A percentile compares a stretch with the other conserved stretches of the same genome.
Conservation (phyloP, 2,329 filamentous ascomycete genomes). For the Thelonectria rubi region DNA sequence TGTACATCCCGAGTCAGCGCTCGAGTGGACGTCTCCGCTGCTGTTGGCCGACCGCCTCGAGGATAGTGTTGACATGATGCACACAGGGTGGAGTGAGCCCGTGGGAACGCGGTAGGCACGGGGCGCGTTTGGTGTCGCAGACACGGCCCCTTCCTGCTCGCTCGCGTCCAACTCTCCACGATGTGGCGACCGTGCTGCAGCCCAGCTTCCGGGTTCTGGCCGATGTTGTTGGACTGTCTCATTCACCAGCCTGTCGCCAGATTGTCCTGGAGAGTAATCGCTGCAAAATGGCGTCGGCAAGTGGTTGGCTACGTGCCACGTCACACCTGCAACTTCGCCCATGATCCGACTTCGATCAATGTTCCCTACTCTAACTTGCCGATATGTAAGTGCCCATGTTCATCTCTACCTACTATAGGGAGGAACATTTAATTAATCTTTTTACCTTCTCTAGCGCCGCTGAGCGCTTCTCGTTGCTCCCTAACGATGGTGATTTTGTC, state of each 20-base stretch:
- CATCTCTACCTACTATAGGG: background rate
- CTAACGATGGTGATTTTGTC: conserved; percentile 56
- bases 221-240: background rate
- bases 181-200: background rate
- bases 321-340: background rate
- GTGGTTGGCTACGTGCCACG: background rate
- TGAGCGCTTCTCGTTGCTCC: conserved; percentile 54
- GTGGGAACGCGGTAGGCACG: too few species aligned
- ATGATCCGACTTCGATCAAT: background rate
- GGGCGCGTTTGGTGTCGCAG: too few species aligned
- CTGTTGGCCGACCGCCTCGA: too few species aligned
- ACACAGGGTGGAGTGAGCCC: too few species aligned
- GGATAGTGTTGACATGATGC: too few species aligned
- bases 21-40: too few species aligned
- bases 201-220: background rate
- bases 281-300: background rate
- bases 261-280: background rate
- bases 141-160: too few species aligned
- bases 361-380: conserved; percentile 49
- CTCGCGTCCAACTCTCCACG: background rate
- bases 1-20: too few species aligned
- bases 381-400: conserved; percentile 45
- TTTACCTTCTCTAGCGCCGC: conserved; percentile 44
- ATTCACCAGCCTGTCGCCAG: background rate
- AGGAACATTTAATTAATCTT: too few species aligned